Evolutionary conservation across 2,329 filamentous ascomycete species (phyloP), one percentile per base, ranked within the genome.

Genomic region (Cladosporium phlei): DNA sequence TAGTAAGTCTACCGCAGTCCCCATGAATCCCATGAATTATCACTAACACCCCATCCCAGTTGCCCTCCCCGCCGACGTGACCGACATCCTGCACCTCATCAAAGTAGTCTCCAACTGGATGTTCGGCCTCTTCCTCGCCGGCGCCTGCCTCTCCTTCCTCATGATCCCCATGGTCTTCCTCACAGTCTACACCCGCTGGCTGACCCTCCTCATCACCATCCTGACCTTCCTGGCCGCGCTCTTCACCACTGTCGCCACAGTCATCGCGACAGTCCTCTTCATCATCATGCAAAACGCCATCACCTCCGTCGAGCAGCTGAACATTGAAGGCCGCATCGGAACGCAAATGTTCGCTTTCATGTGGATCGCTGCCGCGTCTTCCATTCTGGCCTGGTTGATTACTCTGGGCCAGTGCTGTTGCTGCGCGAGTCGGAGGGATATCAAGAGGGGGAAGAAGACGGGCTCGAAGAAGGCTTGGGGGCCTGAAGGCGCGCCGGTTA

Each of bases 71-170:
- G 74, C 78, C 22, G 70, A 89, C 51, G 80, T 95, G 57, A 77
- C 79, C 62, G 75, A 82, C 51, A 83, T 90, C 55, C 79, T 96
- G 39, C 73, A 76, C 49, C 77, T 95, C 49, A 83, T 95, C 55
- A 77, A 78, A 46, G 75, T 84, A 49, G 85, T 83, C 37, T 91
- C 85, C 7, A 78, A 86, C 60, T 79, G 86, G 76, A 95, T 96
- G 89, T 95, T 94, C 61, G 86, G 79, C 52, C 83, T 91, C 67
- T 95, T 94, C 75, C 70, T 96, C 38, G 75, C 82, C 6, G 83
- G 81, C 39, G 74, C 80, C 33, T 74, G 83, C 57, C 71, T 95
- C 60, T 81, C 80, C 62, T 83, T 86, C 60, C 61, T 90, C 55
- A 78, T 89, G 56, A 79, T 93, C 51, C 78, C 90, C 61, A 56